Base-by-base conservation (phyloP, 2,329 filamentous ascomycete species). In the Aspergillus sergii region DNA sequence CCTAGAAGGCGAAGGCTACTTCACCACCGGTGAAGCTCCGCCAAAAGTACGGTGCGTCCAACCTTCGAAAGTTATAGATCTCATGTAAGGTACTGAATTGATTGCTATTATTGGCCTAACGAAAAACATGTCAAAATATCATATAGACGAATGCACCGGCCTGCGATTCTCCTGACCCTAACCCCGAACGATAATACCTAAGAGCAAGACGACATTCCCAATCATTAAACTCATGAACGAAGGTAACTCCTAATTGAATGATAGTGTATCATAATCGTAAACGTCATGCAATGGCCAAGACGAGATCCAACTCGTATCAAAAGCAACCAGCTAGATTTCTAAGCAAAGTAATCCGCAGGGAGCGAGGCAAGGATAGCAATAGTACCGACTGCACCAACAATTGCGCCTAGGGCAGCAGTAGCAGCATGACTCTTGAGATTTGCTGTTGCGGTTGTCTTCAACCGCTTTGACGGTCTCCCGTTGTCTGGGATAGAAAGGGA, bases 331-430 rank as follows among this genome's bases (percentile, higher is more conserved):
- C n/a, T 23, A 21, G 11, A n/a, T 39, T 39, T 23, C 68, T 69
- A 80, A 45, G 72, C 67, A 67, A 82, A 82, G 66, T 76, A 82
- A 58, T 81, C 78, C 7, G 75, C 70, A 10, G 80, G 80, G 16
- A 82, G 72, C 28, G 79, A 73, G 14, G 79, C 78, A 51, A 82
- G 71, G 21, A 76, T 69, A 48, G 76, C 72, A 46, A 82, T 73
- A 19, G 78, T 78, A 26, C 79, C 76, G 39, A 82, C 69, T 7
- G 79, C 76, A 56, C 80, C 80, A 50, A 80, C 72, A 19, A 80
- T 62, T 41, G 78, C 78, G 28, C 80, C 79, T 6, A 78, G 64
- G 3, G 78, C 61, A 30, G 80, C 79, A 32, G 76, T 77, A 23
- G 76, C 73, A 34, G 77, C 78, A 68, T 81, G 77, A 59, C 73